Conservation (phyloP, 1,284 basidiomycete genomes). For the Cutaneotrichosporon sp. region DNA sequence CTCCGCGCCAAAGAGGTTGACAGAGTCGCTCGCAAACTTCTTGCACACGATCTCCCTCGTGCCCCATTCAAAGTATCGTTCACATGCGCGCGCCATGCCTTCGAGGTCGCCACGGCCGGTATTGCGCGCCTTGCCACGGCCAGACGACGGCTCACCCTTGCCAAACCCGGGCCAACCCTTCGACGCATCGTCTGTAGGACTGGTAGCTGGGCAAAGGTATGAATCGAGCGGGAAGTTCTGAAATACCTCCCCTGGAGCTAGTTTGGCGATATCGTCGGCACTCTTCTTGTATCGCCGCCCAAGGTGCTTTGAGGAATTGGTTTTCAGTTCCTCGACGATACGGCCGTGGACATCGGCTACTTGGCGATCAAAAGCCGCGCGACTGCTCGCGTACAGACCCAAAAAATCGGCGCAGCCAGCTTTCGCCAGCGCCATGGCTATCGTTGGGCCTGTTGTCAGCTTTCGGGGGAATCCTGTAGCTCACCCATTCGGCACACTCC, state of each 20-base stretch:
- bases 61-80: conserved; percentile 85
- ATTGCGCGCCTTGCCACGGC: conserved; percentile 30
- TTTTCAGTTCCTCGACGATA: conserved; percentile 63
- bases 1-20: conserved; percentile 35
- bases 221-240: conserved; percentile 63
- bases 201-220: conserved; percentile 60
- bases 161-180: conserved; percentile 44
- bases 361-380: conserved; percentile 12
- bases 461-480: neutral
- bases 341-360: conserved; percentile 57
- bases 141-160: conserved; percentile 13
- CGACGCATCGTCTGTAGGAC: conserved; percentile 17
- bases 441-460: conserved; percentile 38
- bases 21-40: conserved; percentile 36
- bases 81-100: conserved; percentile 67
- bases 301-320: conserved; percentile 61
- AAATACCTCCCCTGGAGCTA: conserved; percentile 51
- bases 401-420: conserved; percentile 54
- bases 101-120: conserved; percentile 53
- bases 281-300: conserved; percentile 55
- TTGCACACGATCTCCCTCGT: conserved; percentile 55
- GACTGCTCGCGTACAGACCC: conserved; percentile 54
- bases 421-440: conserved; percentile 49
- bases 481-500: conserved; percentile 38
- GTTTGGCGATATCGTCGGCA: conserved; percentile 57